phyloP scores from a whole-genome alignment of 495 filamentous ascomycete genomes.

The Lasiosphaeria miniovina region DNA sequence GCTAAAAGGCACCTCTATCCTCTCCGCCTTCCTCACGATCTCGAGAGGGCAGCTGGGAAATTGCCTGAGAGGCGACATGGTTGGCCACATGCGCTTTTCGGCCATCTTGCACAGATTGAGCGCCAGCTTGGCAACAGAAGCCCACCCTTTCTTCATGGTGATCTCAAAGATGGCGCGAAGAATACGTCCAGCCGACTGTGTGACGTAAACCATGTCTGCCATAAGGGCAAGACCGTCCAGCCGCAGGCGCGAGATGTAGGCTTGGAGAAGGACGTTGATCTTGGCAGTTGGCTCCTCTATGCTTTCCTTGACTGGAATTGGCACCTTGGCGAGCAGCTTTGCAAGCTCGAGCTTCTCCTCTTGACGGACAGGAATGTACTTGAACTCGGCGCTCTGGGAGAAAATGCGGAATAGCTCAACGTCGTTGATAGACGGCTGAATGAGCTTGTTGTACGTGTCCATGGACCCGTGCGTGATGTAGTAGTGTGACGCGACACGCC shows the following conservation, averaged over 20 bases:
- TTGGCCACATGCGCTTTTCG: slow-evolving; percentile 99
- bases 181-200: slow-evolving; percentile 95
- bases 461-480: slow-evolving; percentile 97
- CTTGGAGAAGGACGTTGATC: slow-evolving; percentile 98
- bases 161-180: slow-evolving; percentile 96
- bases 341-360: slow-evolving; percentile 96
- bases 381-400: slow-evolving; percentile 95
- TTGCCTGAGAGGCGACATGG: slow-evolving; percentile 92
- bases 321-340: slow-evolving; percentile 84
- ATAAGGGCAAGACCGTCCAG: slow-evolving; percentile 92
- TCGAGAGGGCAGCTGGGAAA: slow-evolving; percentile 80
- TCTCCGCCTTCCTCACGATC: slow-evolving; percentile 85
- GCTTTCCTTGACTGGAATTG: slow-evolving; percentile 94
- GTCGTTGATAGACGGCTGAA: slow-evolving; percentile 84
- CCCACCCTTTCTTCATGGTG: slow-evolving; percentile 91
- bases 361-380: slow-evolving; percentile 95
- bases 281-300: slow-evolving; percentile 97
- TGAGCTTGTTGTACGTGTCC: slow-evolving; percentile 91
- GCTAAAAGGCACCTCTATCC: slow-evolving; percentile 89
- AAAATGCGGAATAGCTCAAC: slow-evolving; percentile 99
- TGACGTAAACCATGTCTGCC: slow-evolving; percentile 99
- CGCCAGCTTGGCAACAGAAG: slow-evolving; percentile 86
- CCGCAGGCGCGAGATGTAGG: slow-evolving; percentile 92
- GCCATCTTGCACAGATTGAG: slow-evolving; percentile 98
- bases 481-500: slow-evolving; percentile 93